Evolutionary conservation across 345 rosid species (phyloP).

Genomic region (Capsella bursapastoris): DNA sequence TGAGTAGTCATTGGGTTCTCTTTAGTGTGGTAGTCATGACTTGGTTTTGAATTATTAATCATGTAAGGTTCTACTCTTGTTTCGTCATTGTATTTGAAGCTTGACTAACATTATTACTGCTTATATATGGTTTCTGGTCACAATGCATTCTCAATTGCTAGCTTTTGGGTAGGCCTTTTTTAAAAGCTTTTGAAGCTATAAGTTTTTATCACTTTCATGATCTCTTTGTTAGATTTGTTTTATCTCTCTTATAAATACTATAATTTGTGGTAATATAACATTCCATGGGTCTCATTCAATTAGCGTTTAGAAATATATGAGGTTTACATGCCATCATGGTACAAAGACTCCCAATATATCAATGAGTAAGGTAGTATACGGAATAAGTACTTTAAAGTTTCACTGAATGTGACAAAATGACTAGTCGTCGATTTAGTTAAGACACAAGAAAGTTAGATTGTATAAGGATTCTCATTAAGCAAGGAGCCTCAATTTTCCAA

Average conservation of each 20-base stretch:
- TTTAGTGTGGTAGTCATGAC: slow-evolving; percentile 8
- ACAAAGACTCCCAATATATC: background rate
- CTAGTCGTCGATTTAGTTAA: background rate
- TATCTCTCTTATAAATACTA: background rate
- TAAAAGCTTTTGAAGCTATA: background rate
- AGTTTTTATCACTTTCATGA: background rate
- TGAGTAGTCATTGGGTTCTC: background rate
- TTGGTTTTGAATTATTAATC: slow-evolving; percentile 1
- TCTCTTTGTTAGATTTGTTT: background rate
- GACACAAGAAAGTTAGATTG: slow-evolving; percentile 17
- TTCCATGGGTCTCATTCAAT: background rate
- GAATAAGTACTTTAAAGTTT: background rate
- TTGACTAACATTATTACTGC: slow-evolving; percentile 21
- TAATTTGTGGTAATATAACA: background rate
- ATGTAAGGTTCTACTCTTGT: background rate
- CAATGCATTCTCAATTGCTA: slow-evolving; percentile 7
- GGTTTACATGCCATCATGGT: background rate
- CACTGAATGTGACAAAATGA: background rate
- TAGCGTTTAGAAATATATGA: background rate
- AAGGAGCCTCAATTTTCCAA: background rate
- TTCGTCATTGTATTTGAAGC: slow-evolving; percentile 20
- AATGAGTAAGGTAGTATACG: background rate
- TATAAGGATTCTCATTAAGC: background rate
- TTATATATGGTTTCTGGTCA: slow-evolving; percentile 19
- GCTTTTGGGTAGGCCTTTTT: background rate